These are phyloP conservation scores for Phytophthora cajani DNA, from an alignment of 352 stramenopile species.

Conservation along the genomic window DNA sequence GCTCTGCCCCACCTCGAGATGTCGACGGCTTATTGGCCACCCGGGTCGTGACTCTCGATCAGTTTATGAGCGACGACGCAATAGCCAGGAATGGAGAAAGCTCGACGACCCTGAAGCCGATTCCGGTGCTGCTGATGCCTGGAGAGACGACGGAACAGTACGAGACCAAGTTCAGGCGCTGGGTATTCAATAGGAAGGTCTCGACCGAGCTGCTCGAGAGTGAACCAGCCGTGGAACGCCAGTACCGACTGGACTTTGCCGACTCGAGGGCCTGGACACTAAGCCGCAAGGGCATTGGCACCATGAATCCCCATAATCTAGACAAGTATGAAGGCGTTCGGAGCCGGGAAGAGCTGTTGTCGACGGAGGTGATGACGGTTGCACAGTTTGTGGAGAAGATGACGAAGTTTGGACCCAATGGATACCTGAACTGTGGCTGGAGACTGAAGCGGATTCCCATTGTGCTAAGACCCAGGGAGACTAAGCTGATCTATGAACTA, in stretches of 20 bases:
- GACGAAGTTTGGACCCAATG: no score
- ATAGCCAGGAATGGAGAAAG: background rate
- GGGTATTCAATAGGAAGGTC: background rate
- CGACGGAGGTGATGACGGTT: background rate
- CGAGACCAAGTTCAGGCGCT: slow-evolving; percentile 2
- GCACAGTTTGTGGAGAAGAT: no score
- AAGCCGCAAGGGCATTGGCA: background rate
- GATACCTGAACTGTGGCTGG: background rate
- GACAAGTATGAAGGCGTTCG: background rate
- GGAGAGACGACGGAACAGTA: background rate
- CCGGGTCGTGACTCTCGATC: background rate
- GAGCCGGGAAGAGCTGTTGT: background rate
- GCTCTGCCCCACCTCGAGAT: background rate
- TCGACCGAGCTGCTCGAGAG: background rate
- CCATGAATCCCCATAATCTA: background rate
- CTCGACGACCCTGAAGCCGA: background rate
- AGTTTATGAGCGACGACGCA: background rate
- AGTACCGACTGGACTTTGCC: slow-evolving; percentile 8
- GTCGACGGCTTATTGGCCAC: background rate
- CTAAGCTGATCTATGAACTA: background rate
- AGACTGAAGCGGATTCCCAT: background rate
- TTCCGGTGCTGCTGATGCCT: background rate
- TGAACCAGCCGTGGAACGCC: slow-evolving; percentile 9
- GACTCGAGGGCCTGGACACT: background rate
- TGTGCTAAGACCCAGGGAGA: background rate